Evolutionary conservation across 2,329 filamentous ascomycete genomes (phyloP).

Genomic region (Colletotrichum shisoi): DNA sequence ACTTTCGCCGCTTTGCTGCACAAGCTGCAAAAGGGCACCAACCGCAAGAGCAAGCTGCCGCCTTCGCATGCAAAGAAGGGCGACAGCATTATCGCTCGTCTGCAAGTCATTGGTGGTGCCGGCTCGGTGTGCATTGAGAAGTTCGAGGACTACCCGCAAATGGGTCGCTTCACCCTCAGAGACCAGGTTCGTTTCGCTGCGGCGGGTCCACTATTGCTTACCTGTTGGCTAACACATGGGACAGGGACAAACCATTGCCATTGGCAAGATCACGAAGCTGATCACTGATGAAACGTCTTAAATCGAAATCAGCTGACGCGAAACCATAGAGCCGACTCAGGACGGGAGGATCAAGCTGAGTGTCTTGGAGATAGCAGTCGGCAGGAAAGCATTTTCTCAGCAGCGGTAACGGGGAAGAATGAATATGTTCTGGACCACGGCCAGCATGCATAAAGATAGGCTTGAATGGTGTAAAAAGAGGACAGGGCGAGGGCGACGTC

Average conservation of each 20-base stretch:
- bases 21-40: conserved; percentile 94
- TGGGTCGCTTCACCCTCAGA: conserved; percentile 88
- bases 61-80: conserved; percentile 88
- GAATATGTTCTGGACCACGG: conserved; percentile 17
- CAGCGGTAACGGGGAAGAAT: background rate
- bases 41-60: conserved; percentile 89
- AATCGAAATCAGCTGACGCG: conserved; percentile 40
- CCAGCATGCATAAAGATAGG: conserved; percentile 28
- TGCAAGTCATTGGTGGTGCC: conserved; percentile 85
- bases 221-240: conserved; percentile 40
- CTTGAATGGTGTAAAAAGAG: conserved; percentile 16
- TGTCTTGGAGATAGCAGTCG: conserved; percentile 6
- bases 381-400: background rate
- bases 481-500: conserved; percentile 29
- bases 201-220: conserved; percentile 18
- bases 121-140: conserved; percentile 90
- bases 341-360: conserved; percentile 5
- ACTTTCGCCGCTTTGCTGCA: conserved; percentile 88
- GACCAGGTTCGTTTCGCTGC: conserved; percentile 71
- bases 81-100: conserved; percentile 86
- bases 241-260: conserved; percentile 97
- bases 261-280: conserved; percentile 98
- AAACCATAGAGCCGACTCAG: conserved; percentile 9
- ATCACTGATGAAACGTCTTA: conserved; percentile 53
- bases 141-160: conserved; percentile 95